Conservation (phyloP, 768 basidiomycete species). For the Nidularia pulvinata region DNA sequence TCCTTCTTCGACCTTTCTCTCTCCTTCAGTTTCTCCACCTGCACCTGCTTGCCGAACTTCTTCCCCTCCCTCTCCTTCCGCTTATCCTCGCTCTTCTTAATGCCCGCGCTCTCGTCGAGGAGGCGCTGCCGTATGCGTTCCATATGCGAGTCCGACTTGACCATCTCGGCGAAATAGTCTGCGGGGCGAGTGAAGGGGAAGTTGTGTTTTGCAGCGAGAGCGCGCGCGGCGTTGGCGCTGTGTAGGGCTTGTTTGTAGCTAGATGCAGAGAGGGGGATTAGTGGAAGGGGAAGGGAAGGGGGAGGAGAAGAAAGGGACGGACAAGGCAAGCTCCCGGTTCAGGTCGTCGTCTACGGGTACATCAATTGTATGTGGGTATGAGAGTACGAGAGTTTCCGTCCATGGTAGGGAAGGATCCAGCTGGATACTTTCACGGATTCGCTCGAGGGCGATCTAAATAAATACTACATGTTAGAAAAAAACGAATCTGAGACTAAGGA, state of each 20-base stretch:
- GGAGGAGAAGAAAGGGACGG: conserved; percentile 23
- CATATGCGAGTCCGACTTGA: conserved; percentile 98
- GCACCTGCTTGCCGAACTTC: conserved; percentile 98
- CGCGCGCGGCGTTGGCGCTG: conserved; percentile 71
- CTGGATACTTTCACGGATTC: conserved; percentile 77
- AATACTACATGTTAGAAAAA: neutral
- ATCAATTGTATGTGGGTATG: conserved; percentile 72
- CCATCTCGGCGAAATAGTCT: conserved; percentile 99
- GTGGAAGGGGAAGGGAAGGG: neutral
- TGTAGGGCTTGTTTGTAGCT: conserved; percentile 98
- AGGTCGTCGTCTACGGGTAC: conserved; percentile 88
- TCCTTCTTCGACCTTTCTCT: conserved; percentile 89
- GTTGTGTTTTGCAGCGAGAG: conserved; percentile 75
- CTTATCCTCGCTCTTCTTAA: conserved; percentile 92
- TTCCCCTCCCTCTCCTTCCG: conserved; percentile 92
- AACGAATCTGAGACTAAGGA: neutral
- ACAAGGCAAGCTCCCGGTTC: conserved; percentile 96
- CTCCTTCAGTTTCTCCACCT: conserved; percentile 92
- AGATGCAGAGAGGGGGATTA: conserved; percentile 2
- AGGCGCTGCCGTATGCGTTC: conserved; percentile 90
- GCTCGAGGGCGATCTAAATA: conserved; percentile 69
- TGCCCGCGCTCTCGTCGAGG: conserved; percentile 83
- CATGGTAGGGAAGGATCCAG: conserved; percentile 76
- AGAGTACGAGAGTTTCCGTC: conserved; percentile 79
- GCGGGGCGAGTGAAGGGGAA: conserved; percentile 89